Conservation (phyloP, 306 rosid genomes). For the Rubus idaeus region DNA sequence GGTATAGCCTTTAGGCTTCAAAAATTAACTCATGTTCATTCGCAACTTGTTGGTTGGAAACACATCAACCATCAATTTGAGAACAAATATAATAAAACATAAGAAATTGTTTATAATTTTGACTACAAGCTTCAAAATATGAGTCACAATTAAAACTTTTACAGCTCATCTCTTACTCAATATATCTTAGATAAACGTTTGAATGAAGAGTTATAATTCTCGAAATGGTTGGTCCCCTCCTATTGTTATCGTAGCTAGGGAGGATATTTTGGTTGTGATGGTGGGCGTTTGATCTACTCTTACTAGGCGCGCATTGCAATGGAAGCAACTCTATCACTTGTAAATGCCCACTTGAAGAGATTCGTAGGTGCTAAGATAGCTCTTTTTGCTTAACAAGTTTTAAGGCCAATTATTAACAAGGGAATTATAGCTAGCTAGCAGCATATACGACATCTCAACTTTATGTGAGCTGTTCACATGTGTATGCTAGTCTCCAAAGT, state of each 20-base stretch:
- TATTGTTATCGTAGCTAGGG: background rate
- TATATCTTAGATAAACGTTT: background rate
- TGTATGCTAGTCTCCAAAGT: constrained; percentile 30
- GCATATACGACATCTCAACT: constrained; percentile 37
- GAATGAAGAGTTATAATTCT: background rate
- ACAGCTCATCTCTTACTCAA: too few species aligned
- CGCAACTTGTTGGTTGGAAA: constrained; percentile 39
- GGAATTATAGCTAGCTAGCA: constrained; percentile 16
- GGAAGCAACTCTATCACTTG: constrained; percentile 8
- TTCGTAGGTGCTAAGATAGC: constrained; percentile 30
- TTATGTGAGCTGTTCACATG: constrained; percentile 57
- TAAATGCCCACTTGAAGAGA: constrained; percentile 25
- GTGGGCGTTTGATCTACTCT: background rate
- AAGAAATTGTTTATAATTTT: too few species aligned
- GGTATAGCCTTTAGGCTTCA: constrained; percentile 31
- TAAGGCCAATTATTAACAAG: constrained; percentile 24
- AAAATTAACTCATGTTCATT: constrained; percentile 24
- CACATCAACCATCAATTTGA: constrained; percentile 29
- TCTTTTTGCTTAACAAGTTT: constrained; percentile 21
- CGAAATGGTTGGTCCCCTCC: background rate
- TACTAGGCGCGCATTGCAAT: constrained; percentile 4
- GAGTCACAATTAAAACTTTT: background rate
- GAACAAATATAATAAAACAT: background rate
- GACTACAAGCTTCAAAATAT: background rate
- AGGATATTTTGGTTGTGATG: constrained; percentile 6